Evolutionary conservation across 495 filamentous ascomycete genomes (phyloP).

Genomic region (Penicillium angulare): DNA sequence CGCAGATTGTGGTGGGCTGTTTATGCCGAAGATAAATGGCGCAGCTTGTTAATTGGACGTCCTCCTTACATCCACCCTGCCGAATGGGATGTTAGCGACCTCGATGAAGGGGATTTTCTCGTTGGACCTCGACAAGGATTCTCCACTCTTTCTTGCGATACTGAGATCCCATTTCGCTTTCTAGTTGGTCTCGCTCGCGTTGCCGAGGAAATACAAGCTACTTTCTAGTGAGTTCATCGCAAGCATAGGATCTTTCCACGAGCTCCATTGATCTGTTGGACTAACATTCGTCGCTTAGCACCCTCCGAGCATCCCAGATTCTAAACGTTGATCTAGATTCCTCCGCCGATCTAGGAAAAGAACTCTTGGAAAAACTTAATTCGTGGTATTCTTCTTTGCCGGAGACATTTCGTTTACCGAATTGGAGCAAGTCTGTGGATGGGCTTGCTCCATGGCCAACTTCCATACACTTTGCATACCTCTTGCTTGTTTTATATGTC

Average conservation of each 20-base stretch:
- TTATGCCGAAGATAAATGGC: conserved; percentile 95
- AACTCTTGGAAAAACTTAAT: conserved; percentile 28
- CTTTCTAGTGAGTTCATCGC: conserved; percentile 33
- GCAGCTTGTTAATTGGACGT: conserved; percentile 78
- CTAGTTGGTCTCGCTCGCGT: conserved; percentile 28
- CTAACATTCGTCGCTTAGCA: too few relatives aligned
- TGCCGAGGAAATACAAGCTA: conserved; percentile 32
- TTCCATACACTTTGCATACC: conserved; percentile 36
- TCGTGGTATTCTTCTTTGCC: conserved; percentile 31
- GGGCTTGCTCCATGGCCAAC: conserved; percentile 29
- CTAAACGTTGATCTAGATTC: conserved; percentile 28
- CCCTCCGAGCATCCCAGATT: conserved; percentile 31
- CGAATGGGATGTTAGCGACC: conserved; percentile 77
- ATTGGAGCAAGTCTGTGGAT: conserved; percentile 32
- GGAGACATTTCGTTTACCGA: conserved; percentile 28
- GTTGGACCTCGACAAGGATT: conserved; percentile 22
- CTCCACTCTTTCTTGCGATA: conserved; percentile 20
- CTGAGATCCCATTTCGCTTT: conserved; percentile 27
- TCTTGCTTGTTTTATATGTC: conserved; percentile 34
- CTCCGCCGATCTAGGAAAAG: conserved; percentile 27
- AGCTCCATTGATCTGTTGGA: too few relatives aligned
- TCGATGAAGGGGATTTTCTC: conserved; percentile 66
- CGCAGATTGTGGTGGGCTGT: conserved; percentile 88
- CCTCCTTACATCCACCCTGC: conserved; percentile 75
- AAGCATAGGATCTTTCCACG: too few relatives aligned